Percentiles rank a stretch among this genome's conserved stretches.
Evolutionary conservation across 2,329 filamentous ascomycete genomes (phyloP).

Genomic region (Penicillium sp.): DNA sequence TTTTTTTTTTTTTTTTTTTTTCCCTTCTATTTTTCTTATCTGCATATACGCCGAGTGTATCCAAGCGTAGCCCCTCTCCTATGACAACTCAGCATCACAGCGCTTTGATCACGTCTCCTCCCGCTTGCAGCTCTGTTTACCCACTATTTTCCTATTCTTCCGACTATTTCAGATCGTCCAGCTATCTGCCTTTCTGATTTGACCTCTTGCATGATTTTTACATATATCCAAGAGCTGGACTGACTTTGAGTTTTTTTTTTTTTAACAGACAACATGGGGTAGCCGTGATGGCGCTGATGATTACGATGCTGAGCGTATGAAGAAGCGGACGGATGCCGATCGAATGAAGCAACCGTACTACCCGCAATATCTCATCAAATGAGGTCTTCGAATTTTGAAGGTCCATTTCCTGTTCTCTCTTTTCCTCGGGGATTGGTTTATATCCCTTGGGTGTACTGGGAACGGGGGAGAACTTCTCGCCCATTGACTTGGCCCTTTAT

Average conservation of each 20-base stretch:
- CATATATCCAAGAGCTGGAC: not conserved
- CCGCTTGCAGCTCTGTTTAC: constrained; percentile 19
- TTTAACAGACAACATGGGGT: constrained; percentile 81
- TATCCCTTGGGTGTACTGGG: not conserved
- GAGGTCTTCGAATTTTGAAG: constrained; percentile 1
- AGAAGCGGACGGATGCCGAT: constrained; percentile 38
- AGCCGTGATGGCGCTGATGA: constrained; percentile 88
- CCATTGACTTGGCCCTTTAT: constrained; percentile 7
- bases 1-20: not conserved
- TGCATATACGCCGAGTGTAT: constrained; percentile 2
- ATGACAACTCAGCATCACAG: constrained; percentile 20
- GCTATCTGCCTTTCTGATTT: not conserved
- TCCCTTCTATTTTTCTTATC: not conserved
- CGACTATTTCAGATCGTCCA: not conserved
- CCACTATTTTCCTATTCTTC: constrained; percentile 14
- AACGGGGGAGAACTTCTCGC: not conserved
- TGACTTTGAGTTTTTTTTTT: constrained; percentile 11
- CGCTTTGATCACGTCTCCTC: constrained; percentile 26
- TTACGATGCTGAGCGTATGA: constrained; percentile 71
- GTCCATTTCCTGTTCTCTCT: not conserved
- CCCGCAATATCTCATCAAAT: constrained; percentile 32
- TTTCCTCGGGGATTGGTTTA: not conserved
- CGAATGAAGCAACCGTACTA: constrained; percentile 35
- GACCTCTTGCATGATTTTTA: constrained; percentile 4
- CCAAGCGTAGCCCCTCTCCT: constrained; percentile 17